Conservation (phyloP, 1,284 basidiomycete genomes). For the Bondarzewia mesenterica region DNA sequence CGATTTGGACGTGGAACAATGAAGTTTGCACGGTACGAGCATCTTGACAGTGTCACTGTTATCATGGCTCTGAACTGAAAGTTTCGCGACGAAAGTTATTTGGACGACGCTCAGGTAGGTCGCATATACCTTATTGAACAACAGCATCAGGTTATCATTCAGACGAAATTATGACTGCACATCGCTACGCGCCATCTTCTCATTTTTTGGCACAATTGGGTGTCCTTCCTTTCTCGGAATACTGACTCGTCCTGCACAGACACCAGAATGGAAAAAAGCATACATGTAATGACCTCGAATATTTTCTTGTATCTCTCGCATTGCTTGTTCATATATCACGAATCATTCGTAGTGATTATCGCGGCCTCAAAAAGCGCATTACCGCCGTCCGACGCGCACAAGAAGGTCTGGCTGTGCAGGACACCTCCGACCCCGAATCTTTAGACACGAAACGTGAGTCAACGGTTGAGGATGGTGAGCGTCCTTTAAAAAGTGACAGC, state of each 20-base stretch:
- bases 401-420: slow-evolving; percentile 17
- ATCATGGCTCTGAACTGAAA: too few relatives aligned
- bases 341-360: slow-evolving; percentile 56
- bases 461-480: too few relatives aligned
- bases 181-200: slow-evolving; percentile 11
- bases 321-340: not conserved
- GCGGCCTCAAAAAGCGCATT: slow-evolving; percentile 62
- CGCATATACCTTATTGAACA: too few relatives aligned
- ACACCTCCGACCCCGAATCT: not conserved
- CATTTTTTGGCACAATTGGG: not conserved
- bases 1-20: slow-evolving; percentile 28
- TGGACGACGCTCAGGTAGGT: slow-evolving; percentile 70
- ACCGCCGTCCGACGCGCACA: slow-evolving; percentile 42
- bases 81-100: slow-evolving; percentile 35
- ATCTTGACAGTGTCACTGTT: too few relatives aligned
- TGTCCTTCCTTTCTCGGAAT: not conserved
- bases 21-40: slow-evolving; percentile 58
- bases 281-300: slow-evolving; percentile 53
- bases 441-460: too few relatives aligned
- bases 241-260: slow-evolving; percentile 30
- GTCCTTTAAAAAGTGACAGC: too few relatives aligned
- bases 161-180: too few relatives aligned
- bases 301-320: not conserved
- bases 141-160: too few relatives aligned
- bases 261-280: slow-evolving; percentile 75